Evolutionary conservation across 2,329 filamentous ascomycete species (phyloP), one percentile per base, ranked within the genome.

Genomic region (Phyllosticta citrichinensis): DNA sequence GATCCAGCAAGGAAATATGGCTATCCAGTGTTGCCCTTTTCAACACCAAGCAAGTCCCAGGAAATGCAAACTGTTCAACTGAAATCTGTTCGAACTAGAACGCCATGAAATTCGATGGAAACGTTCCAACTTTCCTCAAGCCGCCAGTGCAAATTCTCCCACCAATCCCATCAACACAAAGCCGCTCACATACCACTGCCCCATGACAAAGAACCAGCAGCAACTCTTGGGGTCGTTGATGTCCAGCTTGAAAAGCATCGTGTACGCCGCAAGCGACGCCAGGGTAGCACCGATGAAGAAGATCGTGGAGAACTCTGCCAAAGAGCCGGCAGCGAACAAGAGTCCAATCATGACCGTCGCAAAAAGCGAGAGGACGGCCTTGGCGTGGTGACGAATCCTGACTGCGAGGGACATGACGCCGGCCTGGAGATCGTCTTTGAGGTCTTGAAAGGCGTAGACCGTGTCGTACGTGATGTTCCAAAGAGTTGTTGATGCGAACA

Each of bases 371-470:
- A 58, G 56, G 47, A 58, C 33, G 6, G 27, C 47, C 51, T 58
- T 58, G n/a, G 56, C 51, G n/a, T 50, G 17, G 47, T 53, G 47
- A 12, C 56, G 56, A 55, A 68, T 68, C 2, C 64, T 64, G 24
- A 70, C 68, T 1, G 70, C 70, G 64, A 73, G 66, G 51, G 66
- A 68, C 65, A 71, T 71, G 63, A 75, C 70, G 2, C 73, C 73
- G 2, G 68, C 68, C 54, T 72, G 70, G 30, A 71, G 51, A 60
- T 76, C 74, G 52, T 74, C 74, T 19, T 65, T 64, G 2, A 69
- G 64, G 60, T 76, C 74, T 51, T 74, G 71, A 22, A 69, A 67
- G 2, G 73, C 71, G 60, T 76, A 75, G 30, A 76, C 64, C 5
- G 69, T 71, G 56, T 76, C 73, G 57, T 72, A 72, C 22, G 73